Conservation (phyloP, 1,139 yeast species). For the Blastobotrys indianensis region DNA sequence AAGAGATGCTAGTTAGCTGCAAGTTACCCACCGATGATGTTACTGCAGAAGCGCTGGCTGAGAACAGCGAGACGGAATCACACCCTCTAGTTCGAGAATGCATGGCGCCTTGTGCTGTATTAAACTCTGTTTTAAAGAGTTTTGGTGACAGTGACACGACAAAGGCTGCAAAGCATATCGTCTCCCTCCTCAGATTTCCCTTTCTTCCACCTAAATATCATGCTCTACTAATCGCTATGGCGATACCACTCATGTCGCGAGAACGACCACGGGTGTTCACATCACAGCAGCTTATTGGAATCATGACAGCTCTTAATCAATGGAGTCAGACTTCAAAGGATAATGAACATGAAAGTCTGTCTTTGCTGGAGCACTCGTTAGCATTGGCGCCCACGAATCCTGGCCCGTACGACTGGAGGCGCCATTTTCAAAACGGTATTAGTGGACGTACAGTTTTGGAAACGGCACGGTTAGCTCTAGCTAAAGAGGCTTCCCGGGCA, state of each 20-base stretch:
- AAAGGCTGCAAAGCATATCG: constrained; percentile 37
- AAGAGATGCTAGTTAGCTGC: constrained; percentile 52
- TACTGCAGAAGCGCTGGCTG: constrained; percentile 28
- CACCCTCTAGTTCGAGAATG: constrained; percentile 61
- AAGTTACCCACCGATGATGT: constrained; percentile 21
- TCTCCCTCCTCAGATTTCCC: constrained; percentile 55
- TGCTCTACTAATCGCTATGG: constrained; percentile 36
- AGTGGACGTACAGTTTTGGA: constrained; percentile 12
- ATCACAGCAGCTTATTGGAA: constrained; percentile 40
- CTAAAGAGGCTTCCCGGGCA: constrained; percentile 23
- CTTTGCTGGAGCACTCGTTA: constrained; percentile 13
- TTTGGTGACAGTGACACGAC: constrained; percentile 28
- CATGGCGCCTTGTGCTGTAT: constrained; percentile 66
- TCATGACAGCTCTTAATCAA: constrained; percentile 45
- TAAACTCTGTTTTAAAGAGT: constrained; percentile 44
- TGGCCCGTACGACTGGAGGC: constrained; percentile 12
- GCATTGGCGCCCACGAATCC: constrained; percentile 8
- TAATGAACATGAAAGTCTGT: constrained; percentile 13
- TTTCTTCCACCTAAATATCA: constrained; percentile 56
- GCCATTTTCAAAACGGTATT: constrained; percentile 9
- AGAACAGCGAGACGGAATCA: constrained; percentile 18
- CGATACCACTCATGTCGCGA: constrained; percentile 20
- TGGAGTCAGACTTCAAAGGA: constrained; percentile 34
- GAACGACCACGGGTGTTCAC: constrained; percentile 20
- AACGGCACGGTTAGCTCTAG: constrained; percentile 19